These are phyloP conservation scores for Wickerhamiella allomyrinae DNA, from an alignment of 805 yeast species.

Conservation along the genomic window DNA sequence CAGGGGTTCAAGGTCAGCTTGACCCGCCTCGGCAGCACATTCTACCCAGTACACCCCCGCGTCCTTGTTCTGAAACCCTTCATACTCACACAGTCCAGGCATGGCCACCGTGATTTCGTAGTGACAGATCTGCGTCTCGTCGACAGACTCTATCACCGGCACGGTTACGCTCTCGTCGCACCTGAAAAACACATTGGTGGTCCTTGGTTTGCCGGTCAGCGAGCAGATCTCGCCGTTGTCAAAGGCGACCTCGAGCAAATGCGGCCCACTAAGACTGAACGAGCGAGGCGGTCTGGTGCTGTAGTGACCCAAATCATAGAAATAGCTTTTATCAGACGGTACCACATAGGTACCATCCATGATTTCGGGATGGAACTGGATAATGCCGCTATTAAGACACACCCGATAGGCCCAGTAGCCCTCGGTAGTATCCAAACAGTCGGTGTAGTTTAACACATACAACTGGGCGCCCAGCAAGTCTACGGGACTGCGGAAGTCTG, in stretches of 20 bases:
- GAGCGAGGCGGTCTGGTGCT: conserved; percentile 5
- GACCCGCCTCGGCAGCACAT: conserved; percentile 10
- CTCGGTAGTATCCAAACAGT: conserved; percentile 21
- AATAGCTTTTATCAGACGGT: background rate
- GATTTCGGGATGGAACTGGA: conserved; percentile 32
- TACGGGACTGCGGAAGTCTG: background rate
- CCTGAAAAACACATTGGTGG: conserved; percentile 39
- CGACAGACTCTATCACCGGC: background rate
- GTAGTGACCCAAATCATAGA: background rate
- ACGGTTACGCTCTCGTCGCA: conserved; percentile 31
- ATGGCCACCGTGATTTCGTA: conserved; percentile 13
- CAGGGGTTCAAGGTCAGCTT: too few relatives aligned
- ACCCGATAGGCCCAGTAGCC: conserved; percentile 44
- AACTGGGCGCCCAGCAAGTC: conserved; percentile 37
- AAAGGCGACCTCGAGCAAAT: conserved; percentile 10
- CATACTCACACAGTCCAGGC: conserved; percentile 10
- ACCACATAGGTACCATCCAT: background rate
- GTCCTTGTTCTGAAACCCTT: conserved; percentile 4
- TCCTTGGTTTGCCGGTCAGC: conserved; percentile 37
- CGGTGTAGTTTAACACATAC: conserved; percentile 16
- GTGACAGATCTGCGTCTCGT: conserved; percentile 14
- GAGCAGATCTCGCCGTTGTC: conserved; percentile 47
- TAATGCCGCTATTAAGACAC: conserved; percentile 35
- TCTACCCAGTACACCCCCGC: conserved; percentile 4
- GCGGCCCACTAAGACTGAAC: conserved; percentile 6